Evolutionary conservation across 2,329 filamentous ascomycete genomes (phyloP).

Genomic region (Talaromyces sp.): DNA sequence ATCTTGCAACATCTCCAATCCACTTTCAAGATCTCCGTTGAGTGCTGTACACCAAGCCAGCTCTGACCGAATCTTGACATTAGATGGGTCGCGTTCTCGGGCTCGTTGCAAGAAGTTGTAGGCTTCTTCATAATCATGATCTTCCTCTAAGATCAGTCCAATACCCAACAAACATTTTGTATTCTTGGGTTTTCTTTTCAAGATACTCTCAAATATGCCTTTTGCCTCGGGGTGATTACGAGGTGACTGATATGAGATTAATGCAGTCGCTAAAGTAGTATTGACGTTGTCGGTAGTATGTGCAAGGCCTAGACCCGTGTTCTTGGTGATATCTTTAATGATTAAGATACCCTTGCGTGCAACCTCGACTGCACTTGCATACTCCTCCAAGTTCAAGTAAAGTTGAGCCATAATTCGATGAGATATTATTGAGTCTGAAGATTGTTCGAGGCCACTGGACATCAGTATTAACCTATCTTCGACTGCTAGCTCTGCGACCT

Average conservation of each 20-base stretch:
- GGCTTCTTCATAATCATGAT: conserved; percentile 80
- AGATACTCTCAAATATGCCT: conserved; percentile 75
- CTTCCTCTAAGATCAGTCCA: conserved; percentile 87
- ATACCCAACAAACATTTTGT: conserved; percentile 83
- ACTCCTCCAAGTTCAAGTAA: conserved; percentile 79
- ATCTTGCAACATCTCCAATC: conserved; percentile 65
- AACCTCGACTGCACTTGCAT: conserved; percentile 74
- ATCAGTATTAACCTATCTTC: conserved; percentile 81
- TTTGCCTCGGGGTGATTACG: conserved; percentile 87
- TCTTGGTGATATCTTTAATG: conserved; percentile 57
- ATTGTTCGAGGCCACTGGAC: conserved; percentile 64
- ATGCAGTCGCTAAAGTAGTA: conserved; percentile 75
- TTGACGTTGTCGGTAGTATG: conserved; percentile 72
- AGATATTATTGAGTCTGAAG: conserved; percentile 70
- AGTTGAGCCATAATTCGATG: conserved; percentile 81
- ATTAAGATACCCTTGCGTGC: conserved; percentile 70
- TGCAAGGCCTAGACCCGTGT: conserved; percentile 65
- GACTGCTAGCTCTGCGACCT: conserved; percentile 55
- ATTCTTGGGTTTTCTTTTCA: conserved; percentile 70
- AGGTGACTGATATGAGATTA: conserved; percentile 87
- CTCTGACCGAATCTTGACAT: conserved; percentile 78
- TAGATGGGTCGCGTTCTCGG: conserved; percentile 66
- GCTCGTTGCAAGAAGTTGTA: conserved; percentile 77
- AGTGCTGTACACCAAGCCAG: conserved; percentile 89
- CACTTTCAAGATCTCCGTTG: conserved; percentile 68